Conservation (phyloP, 108 stramenopile species). For the Skeletonema grethae region DNA sequence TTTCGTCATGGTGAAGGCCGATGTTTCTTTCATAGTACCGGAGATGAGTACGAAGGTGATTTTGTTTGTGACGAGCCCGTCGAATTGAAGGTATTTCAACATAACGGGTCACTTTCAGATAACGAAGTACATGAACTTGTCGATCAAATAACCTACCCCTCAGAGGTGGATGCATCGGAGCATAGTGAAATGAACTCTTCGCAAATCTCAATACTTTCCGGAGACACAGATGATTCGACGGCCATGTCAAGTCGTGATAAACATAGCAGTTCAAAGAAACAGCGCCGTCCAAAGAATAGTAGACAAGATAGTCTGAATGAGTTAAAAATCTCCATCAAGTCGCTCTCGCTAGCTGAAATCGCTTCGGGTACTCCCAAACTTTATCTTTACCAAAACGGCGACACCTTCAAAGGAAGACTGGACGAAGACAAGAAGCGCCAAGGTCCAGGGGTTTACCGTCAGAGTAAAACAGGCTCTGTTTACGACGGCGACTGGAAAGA, state of each 20-base stretch:
- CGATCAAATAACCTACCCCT: background rate
- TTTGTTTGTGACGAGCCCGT: conserved; percentile 42
- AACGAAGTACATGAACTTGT: background rate
- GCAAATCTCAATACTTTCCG: conserved; percentile 7
- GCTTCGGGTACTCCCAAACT: conserved; percentile 8
- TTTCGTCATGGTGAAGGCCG: conserved; percentile 45
- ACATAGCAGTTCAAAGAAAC: conserved; percentile 1
- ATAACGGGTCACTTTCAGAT: conserved; percentile 20
- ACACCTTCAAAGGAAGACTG: conserved; percentile 34
- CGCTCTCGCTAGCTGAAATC: conserved; percentile 17
- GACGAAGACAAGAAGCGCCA: conserved; percentile 26
- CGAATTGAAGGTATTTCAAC: conserved; percentile 36
- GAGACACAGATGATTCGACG: conserved; percentile 21
- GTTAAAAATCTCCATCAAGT: conserved; percentile 15
- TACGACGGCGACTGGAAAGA: conserved; percentile 48
- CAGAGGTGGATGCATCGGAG: background rate
- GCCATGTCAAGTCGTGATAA: background rate
- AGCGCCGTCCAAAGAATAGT: background rate
- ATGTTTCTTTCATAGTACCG: conserved; percentile 29
- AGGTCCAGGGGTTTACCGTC: conserved; percentile 34
- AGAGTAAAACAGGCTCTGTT: conserved; percentile 29
- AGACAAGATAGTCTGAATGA: background rate
- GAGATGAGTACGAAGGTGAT: conserved; percentile 38
- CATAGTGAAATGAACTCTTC: background rate
- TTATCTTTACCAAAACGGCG: conserved; percentile 38